These are phyloP conservation scores for Chalaropsis thielavioides DNA, from an alignment of 2,329 filamentous ascomycete species.

Conservation along the genomic window DNA sequence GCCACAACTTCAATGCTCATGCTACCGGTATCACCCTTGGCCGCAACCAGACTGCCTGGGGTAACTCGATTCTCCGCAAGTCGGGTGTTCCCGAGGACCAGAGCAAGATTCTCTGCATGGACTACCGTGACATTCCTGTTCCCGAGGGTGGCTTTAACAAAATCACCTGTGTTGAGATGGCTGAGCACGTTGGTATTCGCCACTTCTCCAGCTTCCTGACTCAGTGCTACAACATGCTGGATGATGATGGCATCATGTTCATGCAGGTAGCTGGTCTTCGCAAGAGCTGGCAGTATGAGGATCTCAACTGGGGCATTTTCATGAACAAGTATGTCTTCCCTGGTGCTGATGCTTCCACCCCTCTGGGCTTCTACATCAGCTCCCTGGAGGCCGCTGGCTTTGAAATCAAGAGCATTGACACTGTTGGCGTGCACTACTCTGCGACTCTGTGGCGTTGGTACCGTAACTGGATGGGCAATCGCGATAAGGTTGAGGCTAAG, in stretches of 20 bases:
- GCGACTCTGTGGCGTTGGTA: constrained; percentile 97
- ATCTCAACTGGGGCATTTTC: constrained; percentile 94
- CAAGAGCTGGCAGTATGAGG: constrained; percentile 94
- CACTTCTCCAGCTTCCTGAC: constrained; percentile 68
- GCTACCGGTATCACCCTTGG: constrained; percentile 87
- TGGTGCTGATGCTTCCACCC: constrained; percentile 87
- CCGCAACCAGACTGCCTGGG: constrained; percentile 93
- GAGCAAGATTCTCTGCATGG: constrained; percentile 85
- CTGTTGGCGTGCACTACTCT: constrained; percentile 91
- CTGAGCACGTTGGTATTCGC: constrained; percentile 91
- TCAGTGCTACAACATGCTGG: constrained; percentile 88
- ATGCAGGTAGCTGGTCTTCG: constrained; percentile 89
- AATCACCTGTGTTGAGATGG: constrained; percentile 97
- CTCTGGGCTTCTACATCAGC: constrained; percentile 74
- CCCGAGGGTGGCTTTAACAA: constrained; percentile 48
- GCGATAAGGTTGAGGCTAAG: constrained; percentile 83
- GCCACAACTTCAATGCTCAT: constrained; percentile 74
- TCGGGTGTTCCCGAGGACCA: constrained; percentile 73
- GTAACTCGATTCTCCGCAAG: constrained; percentile 75
- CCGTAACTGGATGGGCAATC: constrained; percentile 92
- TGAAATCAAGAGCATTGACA: constrained; percentile 84
- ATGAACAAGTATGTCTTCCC: constrained; percentile 99
- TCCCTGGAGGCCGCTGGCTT: constrained; percentile 65
- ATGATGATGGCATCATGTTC: constrained; percentile 93
- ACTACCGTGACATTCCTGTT: constrained; percentile 80